Percentiles rank a stretch among this genome's conserved stretches.
These are phyloP conservation scores for Rhodomyrtus tomentosa DNA, from an alignment of 345 rosid genomes.

Conservation along the genomic window DNA sequence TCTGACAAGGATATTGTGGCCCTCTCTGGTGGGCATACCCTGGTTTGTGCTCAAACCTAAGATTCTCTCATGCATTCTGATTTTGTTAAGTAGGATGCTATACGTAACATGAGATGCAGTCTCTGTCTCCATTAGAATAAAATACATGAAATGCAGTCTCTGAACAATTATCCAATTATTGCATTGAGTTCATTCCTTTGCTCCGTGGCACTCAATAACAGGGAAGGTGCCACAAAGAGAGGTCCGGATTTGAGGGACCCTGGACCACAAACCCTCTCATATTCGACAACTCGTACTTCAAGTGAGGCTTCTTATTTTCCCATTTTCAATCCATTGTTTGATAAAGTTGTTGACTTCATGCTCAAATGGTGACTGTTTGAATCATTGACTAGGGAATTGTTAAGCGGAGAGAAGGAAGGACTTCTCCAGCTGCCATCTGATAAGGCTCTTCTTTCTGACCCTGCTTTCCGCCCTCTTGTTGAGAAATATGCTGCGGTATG, in stretches of 20 bases:
- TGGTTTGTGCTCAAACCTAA: constrained; percentile 30
- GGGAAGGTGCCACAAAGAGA: constrained; percentile 95
- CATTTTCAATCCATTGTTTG: neutral
- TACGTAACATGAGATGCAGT: neutral
- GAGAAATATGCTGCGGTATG: constrained; percentile 79
- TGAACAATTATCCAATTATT: neutral
- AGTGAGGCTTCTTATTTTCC: constrained; percentile 20
- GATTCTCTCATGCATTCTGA: neutral
- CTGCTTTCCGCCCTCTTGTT: constrained; percentile 69
- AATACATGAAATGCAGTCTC: neutral
- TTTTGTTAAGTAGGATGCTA: neutral
- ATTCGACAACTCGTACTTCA: constrained; percentile 89
- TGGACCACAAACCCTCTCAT: constrained; percentile 87
- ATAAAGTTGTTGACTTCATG: neutral
- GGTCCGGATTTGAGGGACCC: constrained; percentile 94
- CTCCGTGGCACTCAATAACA: neutral
- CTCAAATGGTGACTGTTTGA: neutral
- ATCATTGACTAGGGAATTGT: constrained; percentile 44
- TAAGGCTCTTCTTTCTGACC: constrained; percentile 71
- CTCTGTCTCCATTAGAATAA: neutral
- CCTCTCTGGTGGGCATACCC: constrained; percentile 91
- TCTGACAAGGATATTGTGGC: constrained; percentile 84
- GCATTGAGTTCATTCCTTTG: neutral
- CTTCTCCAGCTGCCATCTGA: constrained; percentile 73
- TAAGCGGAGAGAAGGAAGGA: constrained; percentile 84